Percentiles rank a stretch among this genome's conserved stretches.
Evolutionary conservation across 2,329 filamentous ascomycete genomes (phyloP).

Genomic region (Fusarium sp.): DNA sequence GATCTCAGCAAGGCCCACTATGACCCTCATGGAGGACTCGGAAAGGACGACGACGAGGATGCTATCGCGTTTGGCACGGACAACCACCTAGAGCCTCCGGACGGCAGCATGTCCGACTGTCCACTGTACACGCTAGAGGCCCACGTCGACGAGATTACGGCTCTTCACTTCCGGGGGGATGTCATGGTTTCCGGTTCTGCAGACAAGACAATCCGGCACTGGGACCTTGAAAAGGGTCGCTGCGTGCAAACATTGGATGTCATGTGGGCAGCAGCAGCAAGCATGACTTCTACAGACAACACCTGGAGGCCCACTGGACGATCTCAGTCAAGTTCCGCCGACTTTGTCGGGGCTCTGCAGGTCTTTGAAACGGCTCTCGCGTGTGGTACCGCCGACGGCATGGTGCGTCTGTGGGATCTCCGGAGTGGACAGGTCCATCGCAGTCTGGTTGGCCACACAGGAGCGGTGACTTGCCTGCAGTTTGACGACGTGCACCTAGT

Average conservation of each 20-base stretch:
- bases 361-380: conserved; percentile 96
- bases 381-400: conserved; percentile 95
- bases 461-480: conserved; percentile 91
- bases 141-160: conserved; percentile 94
- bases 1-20: conserved; percentile 92
- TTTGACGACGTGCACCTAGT: conserved; percentile 97
- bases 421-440: conserved; percentile 97
- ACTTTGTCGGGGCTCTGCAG: conserved; percentile 95
- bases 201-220: conserved; percentile 97
- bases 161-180: conserved; percentile 89
- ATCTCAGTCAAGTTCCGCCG: conserved; percentile 73
- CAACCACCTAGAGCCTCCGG: conserved; percentile 76
- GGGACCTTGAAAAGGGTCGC: conserved; percentile 97
- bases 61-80: conserved; percentile 80
- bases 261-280: conserved; percentile 92
- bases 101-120: conserved; percentile 89
- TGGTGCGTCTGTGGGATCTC: conserved; percentile 97
- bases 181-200: conserved; percentile 94
- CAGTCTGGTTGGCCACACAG: conserved; percentile 94
- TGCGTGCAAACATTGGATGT: conserved; percentile 98
- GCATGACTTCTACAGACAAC: conserved; percentile 70
- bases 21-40: conserved; percentile 74
- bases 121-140: conserved; percentile 88
- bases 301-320: conserved; percentile 81
- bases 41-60: conserved; percentile 72